Percentiles rank a stretch among this genome's conserved stretches.
Evolutionary conservation across 768 basidiomycete species (phyloP).

Genomic region (Pulveroboletus sp.): DNA sequence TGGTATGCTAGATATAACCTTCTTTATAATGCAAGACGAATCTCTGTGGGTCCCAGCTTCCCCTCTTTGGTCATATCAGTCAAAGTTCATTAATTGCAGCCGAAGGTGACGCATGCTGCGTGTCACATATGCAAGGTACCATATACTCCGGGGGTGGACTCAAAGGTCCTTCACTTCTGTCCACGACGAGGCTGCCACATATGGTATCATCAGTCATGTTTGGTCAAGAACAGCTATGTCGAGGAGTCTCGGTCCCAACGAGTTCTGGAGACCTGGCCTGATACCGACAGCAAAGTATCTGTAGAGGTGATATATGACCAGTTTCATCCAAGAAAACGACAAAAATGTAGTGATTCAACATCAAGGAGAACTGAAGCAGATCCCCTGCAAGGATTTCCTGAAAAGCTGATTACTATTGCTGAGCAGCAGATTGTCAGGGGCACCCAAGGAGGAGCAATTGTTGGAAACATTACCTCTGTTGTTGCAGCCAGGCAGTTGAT

Average conservation of each 20-base stretch:
- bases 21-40: slow-evolving; percentile 29
- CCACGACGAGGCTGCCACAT: slow-evolving; percentile 46
- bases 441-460: slow-evolving; percentile 37
- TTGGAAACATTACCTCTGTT: slow-evolving; percentile 50
- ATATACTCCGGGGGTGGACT: slow-evolving; percentile 43
- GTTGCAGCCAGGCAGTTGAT: slow-evolving; percentile 46
- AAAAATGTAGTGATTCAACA: background rate
- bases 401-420: slow-evolving; percentile 40
- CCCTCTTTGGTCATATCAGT: background rate
- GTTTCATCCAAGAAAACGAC: slow-evolving; percentile 11
- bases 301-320: background rate
- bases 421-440: slow-evolving; percentile 54
- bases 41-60: slow-evolving; percentile 33
- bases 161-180: slow-evolving; percentile 53
- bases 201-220: slow-evolving; percentile 48
- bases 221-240: slow-evolving; percentile 31
- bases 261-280: slow-evolving; percentile 38
- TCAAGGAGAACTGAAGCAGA: background rate
- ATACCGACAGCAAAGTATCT: slow-evolving; percentile 21
- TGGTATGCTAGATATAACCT: slow-evolving; percentile 51
- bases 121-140: slow-evolving; percentile 44
- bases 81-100: slow-evolving; percentile 29
- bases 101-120: slow-evolving; percentile 34
- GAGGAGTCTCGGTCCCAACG: slow-evolving; percentile 21
- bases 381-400: slow-evolving; percentile 30